A percentile compares a stretch with the other conserved stretches of the same genome.
phyloP scores from a whole-genome alignment of 2,329 filamentous ascomycete species.

The Cladophialophora psammophila region DNA sequence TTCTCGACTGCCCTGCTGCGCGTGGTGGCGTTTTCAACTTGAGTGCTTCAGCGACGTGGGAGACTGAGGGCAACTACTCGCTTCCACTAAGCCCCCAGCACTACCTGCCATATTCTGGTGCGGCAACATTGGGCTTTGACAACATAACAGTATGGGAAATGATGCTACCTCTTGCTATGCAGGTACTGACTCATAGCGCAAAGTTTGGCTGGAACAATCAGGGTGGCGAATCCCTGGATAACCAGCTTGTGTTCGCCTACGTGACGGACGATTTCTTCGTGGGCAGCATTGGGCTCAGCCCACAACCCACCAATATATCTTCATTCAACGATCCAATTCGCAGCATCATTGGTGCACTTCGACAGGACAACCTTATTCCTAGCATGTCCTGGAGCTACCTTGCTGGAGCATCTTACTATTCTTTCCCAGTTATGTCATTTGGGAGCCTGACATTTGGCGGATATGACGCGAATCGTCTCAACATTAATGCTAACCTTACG shows the following conservation, averaged over 20 bases:
- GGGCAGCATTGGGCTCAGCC: background rate
- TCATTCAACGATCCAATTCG: conserved; percentile 1
- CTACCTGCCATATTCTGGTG: background rate
- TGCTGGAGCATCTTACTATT: conserved; percentile 13
- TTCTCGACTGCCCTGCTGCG: background rate
- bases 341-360: conserved; percentile 24
- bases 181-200: background rate
- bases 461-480: conserved; percentile 15
- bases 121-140: background rate
- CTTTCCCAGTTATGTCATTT: background rate
- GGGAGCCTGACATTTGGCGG: conserved; percentile 18
- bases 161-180: background rate
- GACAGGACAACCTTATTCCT: conserved; percentile 1
- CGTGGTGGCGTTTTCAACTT: background rate
- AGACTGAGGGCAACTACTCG: background rate
- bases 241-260: background rate
- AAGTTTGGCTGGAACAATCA: background rate
- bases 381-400: conserved; percentile 14
- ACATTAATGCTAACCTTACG: conserved; percentile 12
- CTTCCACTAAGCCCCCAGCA: background rate
- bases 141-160: background rate
- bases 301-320: background rate
- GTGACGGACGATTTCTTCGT: background rate
- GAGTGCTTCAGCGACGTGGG: background rate
- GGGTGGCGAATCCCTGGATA: background rate